Base-by-base conservation (phyloP, 176 grass and related monocot genomes). In the barley (Hordeum vulgare) region DNA sequence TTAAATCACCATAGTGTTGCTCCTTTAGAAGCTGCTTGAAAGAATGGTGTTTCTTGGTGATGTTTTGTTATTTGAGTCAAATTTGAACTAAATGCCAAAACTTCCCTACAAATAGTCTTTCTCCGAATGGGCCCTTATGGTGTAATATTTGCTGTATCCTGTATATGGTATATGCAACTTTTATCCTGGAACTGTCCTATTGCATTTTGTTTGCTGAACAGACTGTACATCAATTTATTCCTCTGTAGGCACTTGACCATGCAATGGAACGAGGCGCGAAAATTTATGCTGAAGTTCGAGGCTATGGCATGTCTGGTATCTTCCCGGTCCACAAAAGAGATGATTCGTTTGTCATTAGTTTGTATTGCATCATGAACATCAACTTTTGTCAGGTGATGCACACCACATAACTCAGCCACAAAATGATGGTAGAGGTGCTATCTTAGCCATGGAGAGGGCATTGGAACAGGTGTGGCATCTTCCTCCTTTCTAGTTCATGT, bases 381-480 rank as follows among this genome's bases (percentile, higher is more conserved):
- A 31, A 13, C 49, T 89, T 89, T 6, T 76, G 60, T 78, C 76
- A 98, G 96, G 96, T 45, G 96, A 98, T 83, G 96, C 96, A 6
- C 85, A 98, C 78, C 96, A 98, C 80, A 98, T 98, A 83, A 98
- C 96, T 79, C 85, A 95, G 74, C 96, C 96, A 57, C 93, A 93
- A 18, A 86, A 61, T 39, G 85, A 88, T 53, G 93, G 96, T 75
- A 95, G 68, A 90, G 96, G 96, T 67, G 96, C 90, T 71, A 88
- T 90, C 63, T 91, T 98, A 87, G 89, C 96, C 77, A 95, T 98
- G 93, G 91, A 82, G 23, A 80, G 91, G 57, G 93, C 96, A 42
- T 67, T 98, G 45, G 83, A 90, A 4, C 96, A 98, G 88, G 96
- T 93, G 76, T 57, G 9, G 56, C 45, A 53, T 80, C 62, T 21